Evolutionary conservation across 2,329 filamentous ascomycete species (phyloP), one percentile per base, ranked within the genome.

Genomic region (Monosporascus sp.): DNA sequence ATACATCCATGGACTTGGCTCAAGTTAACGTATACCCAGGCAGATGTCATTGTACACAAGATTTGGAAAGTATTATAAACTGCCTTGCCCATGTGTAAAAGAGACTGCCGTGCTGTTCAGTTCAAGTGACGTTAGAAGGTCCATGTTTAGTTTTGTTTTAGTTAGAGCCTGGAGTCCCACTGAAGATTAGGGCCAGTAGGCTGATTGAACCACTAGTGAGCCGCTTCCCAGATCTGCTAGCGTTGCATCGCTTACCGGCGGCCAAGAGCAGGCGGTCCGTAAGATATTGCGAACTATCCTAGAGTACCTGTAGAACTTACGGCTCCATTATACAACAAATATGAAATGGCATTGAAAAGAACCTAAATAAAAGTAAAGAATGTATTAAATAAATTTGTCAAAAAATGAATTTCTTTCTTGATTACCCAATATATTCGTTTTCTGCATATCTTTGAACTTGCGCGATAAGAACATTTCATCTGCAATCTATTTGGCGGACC

Each of bases 141-240:
- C 11, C 31, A 34, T 14, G 31, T 14, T 34, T 34, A 14, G 31
- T 14, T 34, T 14, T 34, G 31, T 34, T 34, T 27, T 34, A 14
- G 31, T 27, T 34, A 14, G 31, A 14, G 31, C 31, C 31, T 34
- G 31, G 31, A 5, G 31, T 34, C 31, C 27, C 31, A 34, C 31
- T 34, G 31, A 14, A 5, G 31, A 11, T 34, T 34, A 14, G 31
- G 31, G 31, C 31, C 31, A 34, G 5, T 34, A 34, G 31, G 11
- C 31, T 34, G 4, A 11, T 34, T 31, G 47, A 53, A 45, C 46
- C 49, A 31, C 48, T 57, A 37, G 51, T 34, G 9, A 53, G 46
- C 48, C 18, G 31, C 48, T 51, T 56, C 58, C 60, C 62, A 37
- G 45, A 53, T 11, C 27, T 34, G 31, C 31, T 34, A 34, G 31